These are phyloP conservation scores for Hericium rajendrae DNA, from an alignment of 768 basidiomycete species.

Conservation along the genomic window DNA sequence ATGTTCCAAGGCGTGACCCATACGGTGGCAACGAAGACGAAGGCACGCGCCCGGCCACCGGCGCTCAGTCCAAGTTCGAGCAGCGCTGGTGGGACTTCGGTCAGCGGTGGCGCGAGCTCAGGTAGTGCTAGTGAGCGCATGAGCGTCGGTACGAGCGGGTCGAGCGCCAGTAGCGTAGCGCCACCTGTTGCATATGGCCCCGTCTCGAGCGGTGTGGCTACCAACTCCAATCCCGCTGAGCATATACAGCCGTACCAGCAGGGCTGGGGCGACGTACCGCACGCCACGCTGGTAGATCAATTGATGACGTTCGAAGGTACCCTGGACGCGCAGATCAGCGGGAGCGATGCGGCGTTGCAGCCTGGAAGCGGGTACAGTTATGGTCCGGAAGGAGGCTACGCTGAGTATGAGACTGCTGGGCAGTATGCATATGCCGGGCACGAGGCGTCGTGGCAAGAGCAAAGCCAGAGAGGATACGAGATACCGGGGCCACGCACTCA, in stretches of 20 bases:
- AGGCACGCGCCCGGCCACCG: slow-evolving; percentile 1
- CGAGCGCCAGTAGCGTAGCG: slow-evolving; percentile 8
- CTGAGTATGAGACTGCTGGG: not conserved
- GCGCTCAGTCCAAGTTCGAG: not conserved
- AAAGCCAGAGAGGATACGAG: too few relatives aligned
- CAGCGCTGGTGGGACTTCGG: not conserved
- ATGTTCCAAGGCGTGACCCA: slow-evolving; percentile 73
- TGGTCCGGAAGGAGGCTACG: not conserved
- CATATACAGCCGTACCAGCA: not conserved
- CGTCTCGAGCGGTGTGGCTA: not conserved
- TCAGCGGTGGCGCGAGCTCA: not conserved
- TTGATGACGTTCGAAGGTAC: slow-evolving; percentile 21
- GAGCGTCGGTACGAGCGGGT: not conserved
- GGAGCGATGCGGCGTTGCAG: slow-evolving; percentile 3
- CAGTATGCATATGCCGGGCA: not conserved
- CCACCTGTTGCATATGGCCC: not conserved
- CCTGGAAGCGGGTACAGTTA: not conserved
- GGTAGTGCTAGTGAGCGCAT: not conserved
- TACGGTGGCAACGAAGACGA: slow-evolving; percentile 41
- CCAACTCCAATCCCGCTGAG: not conserved
- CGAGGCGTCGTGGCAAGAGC: not conserved
- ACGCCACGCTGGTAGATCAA: slow-evolving; percentile 24
- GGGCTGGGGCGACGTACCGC: slow-evolving; percentile 13
- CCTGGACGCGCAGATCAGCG: slow-evolving; percentile 20
- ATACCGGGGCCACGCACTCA: not conserved